These are phyloP conservation scores for Boletus patriciae DNA, from an alignment of 768 basidiomycete species.

Conservation along the genomic window DNA sequence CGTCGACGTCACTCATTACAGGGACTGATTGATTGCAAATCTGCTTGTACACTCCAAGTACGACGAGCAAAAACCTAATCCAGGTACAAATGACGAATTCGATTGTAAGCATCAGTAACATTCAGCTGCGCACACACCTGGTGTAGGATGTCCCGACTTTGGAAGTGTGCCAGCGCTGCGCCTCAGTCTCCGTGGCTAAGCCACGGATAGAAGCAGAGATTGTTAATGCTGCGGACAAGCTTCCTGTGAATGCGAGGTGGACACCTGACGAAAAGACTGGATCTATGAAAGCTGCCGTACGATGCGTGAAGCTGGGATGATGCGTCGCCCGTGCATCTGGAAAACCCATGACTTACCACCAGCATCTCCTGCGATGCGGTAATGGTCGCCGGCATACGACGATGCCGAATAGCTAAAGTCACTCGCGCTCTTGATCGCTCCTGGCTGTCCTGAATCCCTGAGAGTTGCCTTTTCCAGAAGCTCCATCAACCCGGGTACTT, in stretches of 20 bases:
- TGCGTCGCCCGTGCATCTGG: too few relatives aligned
- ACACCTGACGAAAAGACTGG: slow-evolving; percentile 14
- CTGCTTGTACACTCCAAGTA: slow-evolving; percentile 13
- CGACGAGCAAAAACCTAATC: slow-evolving; percentile 9
- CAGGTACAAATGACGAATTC: neutral
- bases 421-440: slow-evolving; percentile 37
- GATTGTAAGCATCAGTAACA: too few relatives aligned
- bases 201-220: slow-evolving; percentile 14
- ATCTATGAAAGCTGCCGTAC: slow-evolving; percentile 10
- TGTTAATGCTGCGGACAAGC: slow-evolving; percentile 9
- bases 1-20: slow-evolving; percentile 11
- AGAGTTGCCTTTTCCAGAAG: too few relatives aligned
- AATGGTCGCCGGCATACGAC: slow-evolving; percentile 50
- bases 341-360: neutral
- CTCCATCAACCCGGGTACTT: neutral
- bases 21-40: slow-evolving; percentile 10
- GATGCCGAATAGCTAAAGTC: slow-evolving; percentile 63
- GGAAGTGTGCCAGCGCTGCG: slow-evolving; percentile 12
- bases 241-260: slow-evolving; percentile 12
- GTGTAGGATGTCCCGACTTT: slow-evolving; percentile 12
- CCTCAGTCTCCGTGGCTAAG: slow-evolving; percentile 1
- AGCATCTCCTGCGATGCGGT: slow-evolving; percentile 59
- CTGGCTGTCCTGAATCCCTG: neutral
- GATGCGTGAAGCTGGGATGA: too few relatives aligned
- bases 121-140: neutral